Base-by-base conservation (phyloP, 176 grass and related monocot species). In the Otatea glauca region DNA sequence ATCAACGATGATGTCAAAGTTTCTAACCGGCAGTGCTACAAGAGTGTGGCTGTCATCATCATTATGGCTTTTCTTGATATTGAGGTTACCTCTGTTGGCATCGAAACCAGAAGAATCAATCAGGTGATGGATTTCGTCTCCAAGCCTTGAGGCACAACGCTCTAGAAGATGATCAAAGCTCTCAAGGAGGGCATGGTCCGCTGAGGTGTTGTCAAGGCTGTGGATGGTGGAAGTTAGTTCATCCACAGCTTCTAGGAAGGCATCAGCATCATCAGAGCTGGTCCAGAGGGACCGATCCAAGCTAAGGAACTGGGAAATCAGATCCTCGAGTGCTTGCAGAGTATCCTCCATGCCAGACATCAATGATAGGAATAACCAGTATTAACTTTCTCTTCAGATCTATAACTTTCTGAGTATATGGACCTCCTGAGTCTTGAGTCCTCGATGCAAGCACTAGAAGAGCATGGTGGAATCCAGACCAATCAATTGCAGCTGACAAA, bases 241-340 rank as follows among this genome's bases (percentile, higher is more conserved):
- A 62, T 88, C 90, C 45, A 92, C 78, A 53, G 83, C 83, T 78
- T 86, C 83, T 27, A 89, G 69, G 60, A 92, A 92, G 61, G 83
- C 74, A 18, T 81, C 68, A 6, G 86, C 83, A 41, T 92, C 82
- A 55, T 70, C 74, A n/a, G 90, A 73, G 43, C 56, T 85, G 20
- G 83, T 83, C 82, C 90, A 92, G 60, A 92, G 70, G 34, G 55
- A 34, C 3, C 60, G 67, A 56, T 88, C 34, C 59, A 85, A 83
- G 79, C 83, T 42, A n/a, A 88, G 32, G 43, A 86, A 89, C 66
- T 76, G 86, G 32, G 86, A 89, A 64, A 92, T 86, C 59, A 86
- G 66, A 47, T 82, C 67, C 1, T 86, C 74, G 9, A 88, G 83
- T 9, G 79, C 55, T 65, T 85, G 86, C 51, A 89, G 32, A 45